Base-by-base conservation (phyloP, 352 stramenopile species). In the Pythium apleroticum region DNA sequence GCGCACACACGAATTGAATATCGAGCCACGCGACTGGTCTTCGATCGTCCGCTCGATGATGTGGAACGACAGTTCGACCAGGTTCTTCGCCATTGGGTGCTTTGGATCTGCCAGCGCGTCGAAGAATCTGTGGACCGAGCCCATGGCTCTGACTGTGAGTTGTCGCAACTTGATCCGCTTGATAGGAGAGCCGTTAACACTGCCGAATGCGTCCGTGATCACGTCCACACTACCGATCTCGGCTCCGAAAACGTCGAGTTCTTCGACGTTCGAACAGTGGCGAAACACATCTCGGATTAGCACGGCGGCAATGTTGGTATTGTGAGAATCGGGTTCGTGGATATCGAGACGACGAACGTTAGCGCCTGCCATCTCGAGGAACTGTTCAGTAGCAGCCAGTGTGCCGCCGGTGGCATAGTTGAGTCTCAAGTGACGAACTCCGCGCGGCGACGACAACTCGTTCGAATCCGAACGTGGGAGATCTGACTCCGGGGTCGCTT, bases 41-140 rank as follows among this genome's bases (percentile, higher is more conserved):
- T 61, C 27, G 24, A 60, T 60, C 4, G 41, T 60, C 35, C 24
- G 60, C 31, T 67, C 60, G 19, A 67, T 54, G 7, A 67, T 46
- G 41, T 67, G 60, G 22, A 67, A 67, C 4, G 50, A 56, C 2
- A 67, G 19, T 27, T 67, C 50, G 0, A 24, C 15, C 19, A 67
- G 19, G 19, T 46, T 20, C 5, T 6, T 4, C 0, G 52, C 49
- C 28, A 56, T 50, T 20, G 52, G 27, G 12, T 56, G 35, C 6
- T 10, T 31, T 22, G 43, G 37, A 39, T 67, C 50, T 7, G 52
- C 9, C 1, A 60, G 52, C 1, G 27, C 37, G 17, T 61, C 60
- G 17, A 67, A 67, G 39, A 67, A 60, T 1, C 15, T 14, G 27
- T 67, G 60, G 33, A 61, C 49, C 14, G 24, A 55, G 14, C 3